These are phyloP conservation scores for Scutellaria galericulata DNA, from an alignment of 257 asterid genomes.

Conservation along the genomic window DNA sequence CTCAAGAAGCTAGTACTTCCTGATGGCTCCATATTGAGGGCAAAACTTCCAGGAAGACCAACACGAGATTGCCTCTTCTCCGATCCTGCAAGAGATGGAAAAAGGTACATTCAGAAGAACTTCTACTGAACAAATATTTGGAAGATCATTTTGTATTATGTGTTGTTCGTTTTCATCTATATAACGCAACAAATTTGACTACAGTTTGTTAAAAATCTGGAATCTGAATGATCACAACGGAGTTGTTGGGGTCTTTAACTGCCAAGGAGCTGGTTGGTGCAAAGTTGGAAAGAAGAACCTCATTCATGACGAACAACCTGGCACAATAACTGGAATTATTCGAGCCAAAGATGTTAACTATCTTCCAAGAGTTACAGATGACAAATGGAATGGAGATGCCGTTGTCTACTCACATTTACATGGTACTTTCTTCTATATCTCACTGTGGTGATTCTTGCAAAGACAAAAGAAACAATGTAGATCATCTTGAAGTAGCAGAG, in stretches of 20 bases:
- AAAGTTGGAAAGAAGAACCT: slow-evolving; percentile 67
- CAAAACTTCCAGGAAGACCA: slow-evolving; percentile 91
- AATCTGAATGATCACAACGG: slow-evolving; percentile 75
- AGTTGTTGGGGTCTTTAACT: slow-evolving; percentile 74
- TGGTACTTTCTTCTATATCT: slow-evolving; percentile 44
- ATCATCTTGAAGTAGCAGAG: background rate
- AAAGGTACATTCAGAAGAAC: slow-evolving; percentile 41
- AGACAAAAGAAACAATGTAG: background rate
- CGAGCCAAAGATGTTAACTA: slow-evolving; percentile 73
- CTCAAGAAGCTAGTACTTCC: slow-evolving; percentile 84
- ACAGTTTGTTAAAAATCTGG: slow-evolving; percentile 87
- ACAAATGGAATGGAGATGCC: slow-evolving; percentile 68
- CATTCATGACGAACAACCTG: slow-evolving; percentile 76
- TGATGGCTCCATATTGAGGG: slow-evolving; percentile 83
- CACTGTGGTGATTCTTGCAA: background rate
- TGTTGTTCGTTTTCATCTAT: background rate
- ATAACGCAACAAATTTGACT: slow-evolving; percentile 3
- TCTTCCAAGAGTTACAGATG: slow-evolving; percentile 67
- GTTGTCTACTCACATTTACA: slow-evolving; percentile 66
- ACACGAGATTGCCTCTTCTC: slow-evolving; percentile 90
- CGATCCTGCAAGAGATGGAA: slow-evolving; percentile 95
- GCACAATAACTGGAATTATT: slow-evolving; percentile 62
- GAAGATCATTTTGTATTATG: background rate
- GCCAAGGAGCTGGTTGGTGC: slow-evolving; percentile 94
- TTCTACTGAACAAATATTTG: background rate